Evolutionary conservation across 805 yeast species (phyloP).

Genomic region (Saccharomyces eubayanus): DNA sequence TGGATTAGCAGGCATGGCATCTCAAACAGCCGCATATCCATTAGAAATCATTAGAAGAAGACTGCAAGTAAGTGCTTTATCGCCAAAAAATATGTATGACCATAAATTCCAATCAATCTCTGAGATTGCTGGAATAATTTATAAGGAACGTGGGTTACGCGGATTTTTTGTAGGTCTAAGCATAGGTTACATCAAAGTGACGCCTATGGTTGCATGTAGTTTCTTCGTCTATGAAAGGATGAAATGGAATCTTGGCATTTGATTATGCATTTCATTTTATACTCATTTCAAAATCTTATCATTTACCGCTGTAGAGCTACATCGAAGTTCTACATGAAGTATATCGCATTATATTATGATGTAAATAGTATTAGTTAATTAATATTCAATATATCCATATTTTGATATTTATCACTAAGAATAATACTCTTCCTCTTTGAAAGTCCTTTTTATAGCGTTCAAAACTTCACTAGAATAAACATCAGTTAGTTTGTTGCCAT

Average conservation of each 20-base stretch:
- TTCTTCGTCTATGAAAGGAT: slow-evolving; percentile 88
- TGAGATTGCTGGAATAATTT: slow-evolving; percentile 45
- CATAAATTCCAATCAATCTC: slow-evolving; percentile 28
- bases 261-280: slow-evolving; percentile 4
- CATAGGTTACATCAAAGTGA: slow-evolving; percentile 89
- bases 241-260: slow-evolving; percentile 63
- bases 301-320: background rate
- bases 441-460: slow-evolving; percentile 46
- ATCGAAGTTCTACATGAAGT: background rate
- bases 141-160: slow-evolving; percentile 63
- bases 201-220: slow-evolving; percentile 96
- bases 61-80: slow-evolving; percentile 87
- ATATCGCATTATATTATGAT: background rate
- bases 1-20: slow-evolving; percentile 88
- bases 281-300: background rate
- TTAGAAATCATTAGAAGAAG: slow-evolving; percentile 90
- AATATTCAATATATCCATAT: background rate
- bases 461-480: slow-evolving; percentile 54
- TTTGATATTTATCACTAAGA: slow-evolving; percentile 27
- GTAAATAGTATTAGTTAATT: background rate
- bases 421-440: slow-evolving; percentile 65
- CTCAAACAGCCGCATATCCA: slow-evolving; percentile 96
- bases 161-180: slow-evolving; percentile 93
- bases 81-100: slow-evolving; percentile 45
- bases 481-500: slow-evolving; percentile 46